A percentile compares a stretch with the other conserved stretches of the same genome.
phyloP scores from a whole-genome alignment of 805 yeast genomes.

The Pichia cephalocereana region DNA sequence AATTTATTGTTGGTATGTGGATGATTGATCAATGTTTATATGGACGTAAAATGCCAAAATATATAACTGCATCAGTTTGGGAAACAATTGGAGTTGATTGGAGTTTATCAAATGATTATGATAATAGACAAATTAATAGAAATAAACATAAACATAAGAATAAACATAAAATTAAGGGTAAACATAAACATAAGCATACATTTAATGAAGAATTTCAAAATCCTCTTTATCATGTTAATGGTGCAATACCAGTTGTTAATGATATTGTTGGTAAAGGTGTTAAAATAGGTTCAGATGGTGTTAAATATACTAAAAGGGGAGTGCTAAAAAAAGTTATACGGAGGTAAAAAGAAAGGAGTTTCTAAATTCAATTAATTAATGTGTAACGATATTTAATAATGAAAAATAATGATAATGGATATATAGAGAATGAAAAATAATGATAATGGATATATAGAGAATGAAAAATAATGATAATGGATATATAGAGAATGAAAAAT shows the following conservation, averaged over 20 bases:
- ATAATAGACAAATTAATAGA: no score
- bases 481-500: no score
- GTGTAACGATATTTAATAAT: no score
- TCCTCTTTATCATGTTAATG: no score
- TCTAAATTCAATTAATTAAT: background rate
- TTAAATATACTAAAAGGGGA: background rate
- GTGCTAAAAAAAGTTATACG: slow-evolving; percentile 10
- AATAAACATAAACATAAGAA: background rate
- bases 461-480: no score
- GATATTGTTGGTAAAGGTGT: slow-evolving; percentile 3
- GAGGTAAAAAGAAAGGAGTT: background rate
- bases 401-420: no score
- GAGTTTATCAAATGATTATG: background rate
- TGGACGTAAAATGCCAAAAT: slow-evolving; percentile 79
- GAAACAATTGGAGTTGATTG: slow-evolving; percentile 20
- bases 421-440: no score
- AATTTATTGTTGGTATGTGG: slow-evolving; percentile 97
- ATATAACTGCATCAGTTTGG: slow-evolving; percentile 68
- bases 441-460: no score
- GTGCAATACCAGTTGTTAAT: background rate
- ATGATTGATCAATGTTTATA: slow-evolving; percentile 90
- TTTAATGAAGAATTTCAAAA: background rate
- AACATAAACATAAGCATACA: background rate
- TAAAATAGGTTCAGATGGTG: slow-evolving; percentile 1
- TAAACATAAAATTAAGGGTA: background rate